Percentiles rank a stretch among this genome's conserved stretches.
Evolutionary conservation across 2,329 filamentous ascomycete genomes (phyloP).

Genomic region (Aaosphaeria pasadenensis): DNA sequence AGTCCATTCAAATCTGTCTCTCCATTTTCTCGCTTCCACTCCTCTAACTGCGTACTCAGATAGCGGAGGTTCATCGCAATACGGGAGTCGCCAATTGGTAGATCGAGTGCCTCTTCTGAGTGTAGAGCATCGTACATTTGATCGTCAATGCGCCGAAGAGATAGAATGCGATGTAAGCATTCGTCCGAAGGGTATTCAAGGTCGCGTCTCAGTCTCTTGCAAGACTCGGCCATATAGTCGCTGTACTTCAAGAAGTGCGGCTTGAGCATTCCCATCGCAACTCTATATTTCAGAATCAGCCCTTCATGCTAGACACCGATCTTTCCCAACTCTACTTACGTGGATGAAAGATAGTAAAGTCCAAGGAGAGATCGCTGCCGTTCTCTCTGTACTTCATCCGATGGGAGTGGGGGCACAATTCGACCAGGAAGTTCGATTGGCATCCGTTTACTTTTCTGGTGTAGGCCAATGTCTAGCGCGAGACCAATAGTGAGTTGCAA

Average conservation of each 20-base stretch:
- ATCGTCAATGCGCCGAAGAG: conserved; percentile 29
- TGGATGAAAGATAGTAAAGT: conserved; percentile 32
- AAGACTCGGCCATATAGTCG: conserved; percentile 26
- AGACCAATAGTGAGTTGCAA: conserved; percentile 29
- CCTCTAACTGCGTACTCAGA: conserved; percentile 22
- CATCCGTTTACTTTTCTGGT: conserved; percentile 14
- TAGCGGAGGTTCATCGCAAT: conserved; percentile 27
- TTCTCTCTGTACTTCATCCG: conserved; percentile 17
- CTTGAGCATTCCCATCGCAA: conserved; percentile 25
- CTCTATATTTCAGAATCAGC: conserved; percentile 12
- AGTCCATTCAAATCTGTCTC: neutral
- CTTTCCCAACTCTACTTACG: conserved; percentile 10
- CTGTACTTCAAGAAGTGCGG: conserved; percentile 30
- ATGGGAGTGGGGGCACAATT: conserved; percentile 10
- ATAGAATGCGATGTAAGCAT: conserved; percentile 19
- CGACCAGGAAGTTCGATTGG: conserved; percentile 12
- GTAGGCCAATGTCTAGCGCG: conserved; percentile 29
- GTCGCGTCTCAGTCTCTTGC: conserved; percentile 12
- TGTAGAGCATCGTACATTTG: conserved; percentile 29
- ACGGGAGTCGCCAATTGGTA: conserved; percentile 24
- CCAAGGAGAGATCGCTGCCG: conserved; percentile 30
- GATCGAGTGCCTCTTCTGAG: conserved; percentile 13
- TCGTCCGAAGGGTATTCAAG: conserved; percentile 25
- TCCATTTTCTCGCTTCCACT: conserved; percentile 17
- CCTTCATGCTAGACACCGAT: neutral